These are phyloP conservation scores for Gyrodon lividus DNA, from an alignment of 768 basidiomycete species.

Conservation along the genomic window DNA sequence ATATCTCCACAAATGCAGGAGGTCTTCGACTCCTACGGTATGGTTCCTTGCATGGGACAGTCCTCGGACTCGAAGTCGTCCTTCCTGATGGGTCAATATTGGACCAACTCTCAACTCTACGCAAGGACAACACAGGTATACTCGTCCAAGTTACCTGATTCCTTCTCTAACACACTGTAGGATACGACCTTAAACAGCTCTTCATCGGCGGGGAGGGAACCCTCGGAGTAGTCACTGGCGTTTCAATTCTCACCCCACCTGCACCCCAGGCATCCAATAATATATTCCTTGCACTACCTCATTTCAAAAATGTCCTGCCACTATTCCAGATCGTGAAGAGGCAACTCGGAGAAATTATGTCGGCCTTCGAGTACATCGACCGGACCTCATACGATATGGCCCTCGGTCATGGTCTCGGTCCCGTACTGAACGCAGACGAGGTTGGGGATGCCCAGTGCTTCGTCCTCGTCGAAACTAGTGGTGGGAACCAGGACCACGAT, in stretches of 20 bases:
- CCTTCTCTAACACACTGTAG: slow-evolving; percentile 37
- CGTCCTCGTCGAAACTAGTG: slow-evolving; percentile 92
- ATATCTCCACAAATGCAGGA: slow-evolving; percentile 95
- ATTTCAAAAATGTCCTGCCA: slow-evolving; percentile 83
- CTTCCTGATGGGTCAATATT: slow-evolving; percentile 91
- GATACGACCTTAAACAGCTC: slow-evolving; percentile 96
- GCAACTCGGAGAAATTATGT: slow-evolving; percentile 90
- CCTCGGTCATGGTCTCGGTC: slow-evolving; percentile 79
- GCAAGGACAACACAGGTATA: slow-evolving; percentile 96
- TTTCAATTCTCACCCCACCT: slow-evolving; percentile 90
- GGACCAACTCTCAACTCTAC: slow-evolving; percentile 81
- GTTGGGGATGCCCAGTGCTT: slow-evolving; percentile 82
- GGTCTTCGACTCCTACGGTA: slow-evolving; percentile 94
- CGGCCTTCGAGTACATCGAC: slow-evolving; percentile 97
- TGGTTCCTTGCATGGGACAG: slow-evolving; percentile 91
- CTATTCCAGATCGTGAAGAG: slow-evolving; percentile 79
- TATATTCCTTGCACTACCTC: slow-evolving; percentile 85
- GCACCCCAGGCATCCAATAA: slow-evolving; percentile 84
- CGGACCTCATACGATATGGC: slow-evolving; percentile 80
- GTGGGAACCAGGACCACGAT: slow-evolving; percentile 89
- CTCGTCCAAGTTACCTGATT: background rate
- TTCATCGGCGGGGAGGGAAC: slow-evolving; percentile 99
- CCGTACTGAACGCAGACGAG: slow-evolving; percentile 71
- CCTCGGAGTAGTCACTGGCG: slow-evolving; percentile 90
- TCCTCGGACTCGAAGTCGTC: slow-evolving; percentile 94